These are phyloP conservation scores for Syncephalastrum contaminatum DNA, from an alignment of 371 early-diverging fungal species.

Conservation along the genomic window DNA sequence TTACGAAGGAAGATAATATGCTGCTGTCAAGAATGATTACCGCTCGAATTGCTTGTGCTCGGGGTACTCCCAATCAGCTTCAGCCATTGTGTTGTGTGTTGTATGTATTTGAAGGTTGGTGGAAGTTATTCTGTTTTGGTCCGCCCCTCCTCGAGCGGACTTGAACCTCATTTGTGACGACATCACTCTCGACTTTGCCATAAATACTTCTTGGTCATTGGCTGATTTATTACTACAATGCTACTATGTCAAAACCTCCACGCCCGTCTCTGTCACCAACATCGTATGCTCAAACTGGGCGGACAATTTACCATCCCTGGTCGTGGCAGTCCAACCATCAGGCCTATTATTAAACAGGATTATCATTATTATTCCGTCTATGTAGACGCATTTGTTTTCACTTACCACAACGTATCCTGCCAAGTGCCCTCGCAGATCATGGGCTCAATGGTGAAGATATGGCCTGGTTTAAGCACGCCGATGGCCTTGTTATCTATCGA, in stretches of 20 bases:
- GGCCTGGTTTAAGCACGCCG: conserved; percentile 91
- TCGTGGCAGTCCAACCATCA: conserved; percentile 91
- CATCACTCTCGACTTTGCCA: no score
- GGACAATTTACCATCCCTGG: conserved; percentile 88
- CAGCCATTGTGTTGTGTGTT: conserved; percentile 16
- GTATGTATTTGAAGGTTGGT: not conserved
- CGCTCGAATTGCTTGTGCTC: conserved; percentile 51
- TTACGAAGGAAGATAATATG: not conserved
- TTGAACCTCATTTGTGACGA: no score
- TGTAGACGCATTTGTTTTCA: not conserved
- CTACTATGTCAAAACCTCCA: conserved; percentile 81
- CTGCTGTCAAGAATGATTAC: conserved; percentile 16
- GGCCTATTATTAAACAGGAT: conserved; percentile 51
- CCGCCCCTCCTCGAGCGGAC: conserved; percentile 2
- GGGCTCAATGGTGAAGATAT: conserved; percentile 97
- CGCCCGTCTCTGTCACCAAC: conserved; percentile 90
- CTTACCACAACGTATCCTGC: conserved; percentile 57
- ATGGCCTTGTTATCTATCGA: conserved; percentile 84
- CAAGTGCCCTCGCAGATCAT: conserved; percentile 92
- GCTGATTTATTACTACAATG: no score
- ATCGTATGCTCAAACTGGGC: conserved; percentile 99
- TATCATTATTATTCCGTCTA: not conserved
- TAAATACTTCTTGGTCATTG: no score
- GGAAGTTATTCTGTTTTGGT: not conserved
- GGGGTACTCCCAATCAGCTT: conserved; percentile 50